Conservation (phyloP, 345 rosid species). For the Populus nigra region DNA sequence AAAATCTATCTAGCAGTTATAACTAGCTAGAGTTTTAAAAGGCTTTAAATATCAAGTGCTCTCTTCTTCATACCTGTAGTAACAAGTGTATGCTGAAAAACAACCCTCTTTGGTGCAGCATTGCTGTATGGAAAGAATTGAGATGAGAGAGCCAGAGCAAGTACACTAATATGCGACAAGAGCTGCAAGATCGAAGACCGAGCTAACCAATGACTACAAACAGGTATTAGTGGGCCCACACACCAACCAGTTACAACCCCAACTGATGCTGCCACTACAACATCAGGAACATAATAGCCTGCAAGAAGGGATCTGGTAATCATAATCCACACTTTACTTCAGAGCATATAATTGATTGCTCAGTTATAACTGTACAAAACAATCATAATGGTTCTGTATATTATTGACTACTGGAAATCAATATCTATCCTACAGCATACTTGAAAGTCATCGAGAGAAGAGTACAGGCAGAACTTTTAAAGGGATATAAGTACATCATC, state of each 20-base stretch:
- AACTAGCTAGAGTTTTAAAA: neutral
- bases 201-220: constrained; percentile 76
- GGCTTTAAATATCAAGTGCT: neutral
- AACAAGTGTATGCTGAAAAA: constrained; percentile 72
- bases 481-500: neutral
- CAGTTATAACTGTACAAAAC: neutral
- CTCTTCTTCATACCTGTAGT: constrained; percentile 58
- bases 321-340: neutral
- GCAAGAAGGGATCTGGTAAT: constrained; percentile 31
- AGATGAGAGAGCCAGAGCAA: constrained; percentile 78
- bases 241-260: constrained; percentile 80
- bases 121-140: constrained; percentile 89
- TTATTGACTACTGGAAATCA: neutral
- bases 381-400: neutral
- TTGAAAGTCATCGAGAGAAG: neutral
- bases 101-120: constrained; percentile 84
- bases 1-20: neutral
- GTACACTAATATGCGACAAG: constrained; percentile 62
- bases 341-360: neutral
- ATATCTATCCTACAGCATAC: neutral
- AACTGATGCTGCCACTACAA: constrained; percentile 59
- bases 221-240: constrained; percentile 75
- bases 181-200: constrained; percentile 65
- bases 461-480: neutral
- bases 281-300: constrained; percentile 77